Percentiles rank a stretch among this genome's conserved stretches.
phyloP scores from a whole-genome alignment of 1,139 yeast genomes.

The Yamadazyma friedrichii region DNA sequence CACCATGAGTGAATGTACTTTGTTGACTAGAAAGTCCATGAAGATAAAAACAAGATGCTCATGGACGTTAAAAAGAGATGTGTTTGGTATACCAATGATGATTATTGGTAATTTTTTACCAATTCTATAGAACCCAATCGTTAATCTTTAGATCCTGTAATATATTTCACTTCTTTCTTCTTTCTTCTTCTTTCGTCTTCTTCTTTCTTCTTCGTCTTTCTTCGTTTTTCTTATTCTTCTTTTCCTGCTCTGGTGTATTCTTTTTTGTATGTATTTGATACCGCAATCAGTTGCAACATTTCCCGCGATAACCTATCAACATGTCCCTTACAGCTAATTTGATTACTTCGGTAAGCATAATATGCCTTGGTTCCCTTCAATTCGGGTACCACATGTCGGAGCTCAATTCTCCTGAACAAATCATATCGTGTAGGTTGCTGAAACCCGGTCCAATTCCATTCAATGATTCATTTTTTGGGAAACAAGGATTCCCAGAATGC shows the following conservation, averaged over 20 bases:
- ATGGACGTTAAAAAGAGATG: slow-evolving; percentile 78
- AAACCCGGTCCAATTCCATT: slow-evolving; percentile 34
- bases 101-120: slow-evolving; percentile 91
- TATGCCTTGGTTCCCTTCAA: slow-evolving; percentile 47
- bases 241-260: no score
- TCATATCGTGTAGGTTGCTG: slow-evolving; percentile 35
- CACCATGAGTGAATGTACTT: slow-evolving; percentile 82
- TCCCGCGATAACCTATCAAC: background rate
- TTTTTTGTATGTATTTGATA: no score
- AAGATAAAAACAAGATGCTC: slow-evolving; percentile 73
- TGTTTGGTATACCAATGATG: slow-evolving; percentile 80
- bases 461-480: slow-evolving; percentile 37
- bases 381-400: slow-evolving; percentile 54
- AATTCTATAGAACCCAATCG: slow-evolving; percentile 33
- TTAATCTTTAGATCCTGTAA: no score
- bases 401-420: slow-evolving; percentile 44
- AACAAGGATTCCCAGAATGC: slow-evolving; percentile 41
- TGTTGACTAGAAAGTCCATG: slow-evolving; percentile 56
- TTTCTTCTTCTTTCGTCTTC: no score
- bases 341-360: slow-evolving; percentile 30
- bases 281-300: no score
- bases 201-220: no score
- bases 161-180: no score
- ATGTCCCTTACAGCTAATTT: slow-evolving; percentile 24
- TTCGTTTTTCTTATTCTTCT: no score